Base-by-base conservation (phyloP, 2,329 filamentous ascomycete genomes). In the Ampelomyces quisqualis region DNA sequence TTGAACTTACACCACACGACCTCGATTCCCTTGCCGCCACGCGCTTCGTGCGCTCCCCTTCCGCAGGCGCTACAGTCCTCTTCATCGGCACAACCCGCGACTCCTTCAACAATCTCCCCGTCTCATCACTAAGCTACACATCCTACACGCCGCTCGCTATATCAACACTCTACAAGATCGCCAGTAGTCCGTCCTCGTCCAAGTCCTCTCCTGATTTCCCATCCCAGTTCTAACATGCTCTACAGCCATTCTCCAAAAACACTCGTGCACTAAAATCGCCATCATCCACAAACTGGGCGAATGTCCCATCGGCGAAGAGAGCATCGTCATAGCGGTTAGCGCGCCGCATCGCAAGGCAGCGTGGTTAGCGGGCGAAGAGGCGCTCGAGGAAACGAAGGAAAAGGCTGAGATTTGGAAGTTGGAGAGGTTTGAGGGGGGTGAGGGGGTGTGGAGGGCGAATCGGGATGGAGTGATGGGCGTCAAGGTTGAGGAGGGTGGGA, bases 391-490 rank as follows among this genome's bases (percentile, higher is more conserved):
- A 64, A 89, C 88, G 62, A 98, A 97, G 73, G 80, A 79, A 40
- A 82, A 77, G 52, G 88, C 88, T n/a, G 93, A 98, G 73, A 84
- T 98, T 28, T 96, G 91, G 91, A 96, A 96, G 72, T 75, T 82
- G 51, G 91, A 97, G 72, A 86, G 89, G 65, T 96, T 96, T 74
- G 81, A 79, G 31, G 85, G 79, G 1, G 85, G 82, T 15, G 84
- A 86, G 49, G 87, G 78, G 5, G 78, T 93, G 30, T 96, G 90
- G 90, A 84, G 89, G 70, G 88, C 87, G 46, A 96, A 96, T 70
- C 73, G 84, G 51, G 90, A 95, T 69, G 86, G 86, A 7, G 73
- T 75, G 45, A 69, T 72, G 33, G 85, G 82, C 5, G 72, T 75
- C 30, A 74, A 68, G 53, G 66, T 78, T 43, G 57, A 64, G 20